Base-by-base conservation (phyloP, 1,284 basidiomycete genomes). In the Malassezia vespertilionis region DNA sequence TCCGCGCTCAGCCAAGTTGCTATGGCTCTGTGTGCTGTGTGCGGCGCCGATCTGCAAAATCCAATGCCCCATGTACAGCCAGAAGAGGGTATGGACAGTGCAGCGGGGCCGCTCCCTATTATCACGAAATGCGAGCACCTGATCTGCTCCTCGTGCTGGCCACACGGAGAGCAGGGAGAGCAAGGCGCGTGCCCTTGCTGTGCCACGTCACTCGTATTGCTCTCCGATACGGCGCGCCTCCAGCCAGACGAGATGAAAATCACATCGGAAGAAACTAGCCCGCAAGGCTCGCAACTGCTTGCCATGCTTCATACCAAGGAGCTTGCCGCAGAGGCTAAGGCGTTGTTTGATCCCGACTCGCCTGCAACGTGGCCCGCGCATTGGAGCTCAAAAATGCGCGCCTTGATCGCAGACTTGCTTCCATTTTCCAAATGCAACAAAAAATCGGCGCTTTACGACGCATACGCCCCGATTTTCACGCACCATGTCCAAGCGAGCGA, bases 111-210 rank as follows among this genome's bases (percentile, higher is more conserved):
- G 67, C 77, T 49, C 23, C 61, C 67, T 5, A 60, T 71, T 10
- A 53, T 99, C 61, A 95, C 93, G 6, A 80, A 83, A 47, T 99
- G 93, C 72, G 84, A 88, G 64, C 93, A 97, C 71, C 75, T 96
- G 24, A 90, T 86, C 71, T 75, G 64, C 63, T 70, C 71, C 10
- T 12, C 28, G 4, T 65, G 63, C 54, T 57, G 55, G 15, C 31
- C 50, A 7, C 54, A 54, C n/a, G 46, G 46, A 1, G 31, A 36
- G 1, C 27, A 44, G 7, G 59, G 58, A 12, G 41, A 49, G 12
- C 38, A 30, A 5, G 52, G 39, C 9, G 34, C 84, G 24, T 88
- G 79, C 58, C 79, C 86, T 10, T 79, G 79, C 28, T 93, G 44
- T 78, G 89, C 24, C 71, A 72, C 10, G 50, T 73, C 37, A 3